Conservation (phyloP, 2,329 filamentous ascomycete species). For the Hypoxylon sp. region DNA sequence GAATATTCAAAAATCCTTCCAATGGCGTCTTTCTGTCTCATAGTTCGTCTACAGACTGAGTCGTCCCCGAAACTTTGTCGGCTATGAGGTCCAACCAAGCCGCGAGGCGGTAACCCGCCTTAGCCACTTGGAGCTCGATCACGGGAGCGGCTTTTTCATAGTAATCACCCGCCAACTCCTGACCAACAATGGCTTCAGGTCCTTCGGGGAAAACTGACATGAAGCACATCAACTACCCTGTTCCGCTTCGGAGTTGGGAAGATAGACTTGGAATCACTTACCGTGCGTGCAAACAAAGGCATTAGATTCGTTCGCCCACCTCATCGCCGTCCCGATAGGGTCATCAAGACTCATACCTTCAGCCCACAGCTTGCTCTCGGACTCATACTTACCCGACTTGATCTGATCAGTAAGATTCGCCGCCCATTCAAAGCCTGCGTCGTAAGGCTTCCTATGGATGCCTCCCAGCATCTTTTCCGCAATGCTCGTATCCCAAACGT, state of each 20-base stretch:
- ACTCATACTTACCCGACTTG: conserved; percentile 66
- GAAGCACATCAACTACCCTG: conserved; percentile 32
- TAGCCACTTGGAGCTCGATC: conserved; percentile 75
- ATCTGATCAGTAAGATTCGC: conserved; percentile 68
- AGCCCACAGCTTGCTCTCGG: conserved; percentile 67
- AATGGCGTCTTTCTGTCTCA: conserved; percentile 41
- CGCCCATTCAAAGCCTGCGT: conserved; percentile 68
- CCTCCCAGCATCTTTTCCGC: conserved; percentile 73
- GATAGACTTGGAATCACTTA: conserved; percentile 54
- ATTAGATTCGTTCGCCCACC: conserved; percentile 75
- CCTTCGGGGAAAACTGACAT: conserved; percentile 71
- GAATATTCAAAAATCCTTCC: conserved; percentile 1
- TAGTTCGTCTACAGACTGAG: conserved; percentile 50
- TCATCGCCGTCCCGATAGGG: conserved; percentile 67
- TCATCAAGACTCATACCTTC: conserved; percentile 68
- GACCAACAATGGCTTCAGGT: conserved; percentile 66
- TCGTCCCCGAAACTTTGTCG: conserved; percentile 49
- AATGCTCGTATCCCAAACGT: conserved; percentile 80
- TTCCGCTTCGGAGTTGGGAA: conserved; percentile 14
- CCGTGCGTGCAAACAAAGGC: conserved; percentile 72
- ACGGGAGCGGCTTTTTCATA: conserved; percentile 73
- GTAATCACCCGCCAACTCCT: conserved; percentile 74
- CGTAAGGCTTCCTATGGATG: conserved; percentile 62
- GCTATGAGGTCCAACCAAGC: conserved; percentile 75
- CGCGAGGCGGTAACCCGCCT: conserved; percentile 76